Base-by-base conservation (phyloP, 2,329 filamentous ascomycete genomes). In the Bipolaris bicolor region DNA sequence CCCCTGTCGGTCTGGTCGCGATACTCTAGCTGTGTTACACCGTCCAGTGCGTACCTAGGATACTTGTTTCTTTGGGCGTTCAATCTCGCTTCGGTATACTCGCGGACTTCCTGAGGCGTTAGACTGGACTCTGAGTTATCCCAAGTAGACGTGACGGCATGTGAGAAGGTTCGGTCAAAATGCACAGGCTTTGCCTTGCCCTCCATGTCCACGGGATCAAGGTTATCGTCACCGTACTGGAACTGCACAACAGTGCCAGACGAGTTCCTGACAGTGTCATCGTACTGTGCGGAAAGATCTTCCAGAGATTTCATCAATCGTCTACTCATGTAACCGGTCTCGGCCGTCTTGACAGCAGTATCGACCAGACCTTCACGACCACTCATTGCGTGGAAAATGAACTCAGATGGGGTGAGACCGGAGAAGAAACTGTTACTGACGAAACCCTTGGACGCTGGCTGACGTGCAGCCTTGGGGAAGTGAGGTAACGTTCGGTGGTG, bases 291-390 rank as follows among this genome's bases (percentile, higher is more conserved):
- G 0, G 93, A 97, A 3, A 98, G 80, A 81, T 99, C 95, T 74
- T 99, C 95, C 47, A 99, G 80, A 3, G 92, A 97, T 78, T 99
- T 99, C 94, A 99, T 99, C 73, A 99, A 77, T 66, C 95, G 88
- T 79, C 95, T 89, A 62, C 94, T 98, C 95, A 99, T 99, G 79
- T 99, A 99, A 63, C 95, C 95, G 10, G 95, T 99, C 77, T 99
- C 95, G 51, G 95, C 95, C 51, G 95, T 99, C 81, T 99, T 99
- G 80, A 98, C 95, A 60, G 95, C 95, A 2, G 95, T 99, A 85
- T 99, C 95, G 71, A 99, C 93, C 65, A 99, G 81, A 86, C 95
- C 95, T 86, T 98, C 95, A 87, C 95, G 90, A 68, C 95, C 95
- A 69, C 92, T 97, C 80, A 98, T 97, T 65, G 95, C 95, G 85